These are phyloP conservation scores for Davidsoniella virescens DNA, from an alignment of 2,329 filamentous ascomycete genomes.

Conservation along the genomic window DNA sequence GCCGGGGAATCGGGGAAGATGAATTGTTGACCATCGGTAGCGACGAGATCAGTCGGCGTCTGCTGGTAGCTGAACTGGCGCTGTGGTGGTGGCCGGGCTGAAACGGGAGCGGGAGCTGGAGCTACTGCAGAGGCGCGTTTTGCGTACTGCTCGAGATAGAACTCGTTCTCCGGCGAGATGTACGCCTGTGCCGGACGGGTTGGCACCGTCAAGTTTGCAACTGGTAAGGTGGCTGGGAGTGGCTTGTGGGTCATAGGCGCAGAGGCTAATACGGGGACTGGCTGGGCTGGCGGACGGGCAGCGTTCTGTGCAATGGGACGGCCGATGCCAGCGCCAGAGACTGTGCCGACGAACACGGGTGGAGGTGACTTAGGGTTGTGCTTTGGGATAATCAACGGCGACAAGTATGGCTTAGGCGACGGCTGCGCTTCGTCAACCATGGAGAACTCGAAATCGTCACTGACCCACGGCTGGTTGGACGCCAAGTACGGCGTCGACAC, in stretches of 20 bases:
- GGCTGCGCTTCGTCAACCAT: neutral
- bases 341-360: neutral
- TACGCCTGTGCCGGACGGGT: neutral
- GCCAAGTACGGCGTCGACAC: conserved; percentile 9
- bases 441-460: conserved; percentile 5
- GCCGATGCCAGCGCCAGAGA: neutral
- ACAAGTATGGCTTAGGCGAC: conserved; percentile 4
- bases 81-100: neutral
- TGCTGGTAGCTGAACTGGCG: conserved; percentile 2
- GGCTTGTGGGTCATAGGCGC: neutral
- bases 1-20: conserved; percentile 8
- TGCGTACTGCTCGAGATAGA: neutral
- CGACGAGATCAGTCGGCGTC: conserved; percentile 3
- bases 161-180: neutral
- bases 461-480: conserved; percentile 10
- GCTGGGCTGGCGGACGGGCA: neutral
- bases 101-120: neutral
- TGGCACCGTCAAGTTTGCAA: neutral
- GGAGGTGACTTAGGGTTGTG: neutral
- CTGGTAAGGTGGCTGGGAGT: neutral
- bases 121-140: too few relatives aligned
- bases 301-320: conserved; percentile 2
- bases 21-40: neutral
- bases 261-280: neutral
- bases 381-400: conserved; percentile 8